These are phyloP conservation scores for Ophiostoma sp. DNA, from an alignment of 2,329 filamentous ascomycete species.

Conservation along the genomic window DNA sequence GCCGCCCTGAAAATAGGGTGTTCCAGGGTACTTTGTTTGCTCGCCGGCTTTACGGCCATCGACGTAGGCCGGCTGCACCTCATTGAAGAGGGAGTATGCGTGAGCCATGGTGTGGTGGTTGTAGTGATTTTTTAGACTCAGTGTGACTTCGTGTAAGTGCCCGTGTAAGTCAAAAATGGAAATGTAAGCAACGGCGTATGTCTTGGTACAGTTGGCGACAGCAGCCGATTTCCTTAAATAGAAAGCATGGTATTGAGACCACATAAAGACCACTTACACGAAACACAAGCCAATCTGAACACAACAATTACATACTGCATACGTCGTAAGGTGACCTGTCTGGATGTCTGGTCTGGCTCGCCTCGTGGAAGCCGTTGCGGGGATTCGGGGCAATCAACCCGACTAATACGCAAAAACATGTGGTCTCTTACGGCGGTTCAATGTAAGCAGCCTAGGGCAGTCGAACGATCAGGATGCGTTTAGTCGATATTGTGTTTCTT, in stretches of 20 bases:
- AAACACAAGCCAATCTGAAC: neutral
- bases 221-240: slow-evolving; percentile 5
- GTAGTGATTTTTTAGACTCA: neutral
- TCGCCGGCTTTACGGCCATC: slow-evolving; percentile 29
- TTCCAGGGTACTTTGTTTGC: slow-evolving; percentile 31
- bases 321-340: neutral
- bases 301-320: neutral
- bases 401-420: slow-evolving; percentile 17
- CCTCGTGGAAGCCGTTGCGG: neutral
- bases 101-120: slow-evolving; percentile 30
- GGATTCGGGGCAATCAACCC: slow-evolving; percentile 24
- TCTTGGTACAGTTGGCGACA: neutral
- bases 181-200: neutral
- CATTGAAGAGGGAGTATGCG: slow-evolving; percentile 30
- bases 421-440: neutral
- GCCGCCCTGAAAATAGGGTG: slow-evolving; percentile 30
- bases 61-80: slow-evolving; percentile 30
- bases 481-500: neutral
- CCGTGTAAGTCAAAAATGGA: neutral
- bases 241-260: neutral
- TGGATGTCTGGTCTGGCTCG: neutral
- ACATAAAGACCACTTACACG: neutral
- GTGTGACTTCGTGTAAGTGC: neutral
- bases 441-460: neutral
- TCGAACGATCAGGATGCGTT: too few species aligned